These are phyloP conservation scores for Aspergillus japonicus DNA, from an alignment of 2,329 filamentous ascomycete genomes.

Conservation along the genomic window DNA sequence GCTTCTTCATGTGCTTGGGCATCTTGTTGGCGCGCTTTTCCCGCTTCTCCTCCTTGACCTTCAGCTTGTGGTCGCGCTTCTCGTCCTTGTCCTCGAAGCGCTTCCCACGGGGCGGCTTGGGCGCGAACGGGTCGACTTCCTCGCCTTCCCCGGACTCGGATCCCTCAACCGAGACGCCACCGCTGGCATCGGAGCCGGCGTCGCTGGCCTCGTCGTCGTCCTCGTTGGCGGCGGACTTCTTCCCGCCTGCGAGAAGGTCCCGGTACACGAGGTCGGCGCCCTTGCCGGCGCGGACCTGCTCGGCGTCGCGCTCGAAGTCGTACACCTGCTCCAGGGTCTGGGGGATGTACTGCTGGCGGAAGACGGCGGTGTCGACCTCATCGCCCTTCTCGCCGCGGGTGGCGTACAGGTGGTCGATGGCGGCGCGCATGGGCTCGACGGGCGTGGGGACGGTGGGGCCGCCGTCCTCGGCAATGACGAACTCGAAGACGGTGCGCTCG, in stretches of 20 bases:
- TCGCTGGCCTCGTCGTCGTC: constrained; percentile 36
- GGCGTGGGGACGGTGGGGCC: constrained; percentile 42
- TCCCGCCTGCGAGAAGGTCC: constrained; percentile 73
- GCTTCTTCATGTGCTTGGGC: constrained; percentile 92
- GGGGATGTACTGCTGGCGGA: constrained; percentile 93
- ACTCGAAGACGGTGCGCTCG: constrained; percentile 79
- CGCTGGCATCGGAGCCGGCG: constrained; percentile 34
- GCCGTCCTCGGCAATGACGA: constrained; percentile 63
- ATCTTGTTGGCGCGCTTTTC: constrained; percentile 95
- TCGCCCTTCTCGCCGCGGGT: constrained; percentile 51
- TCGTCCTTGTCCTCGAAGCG: constrained; percentile 87
- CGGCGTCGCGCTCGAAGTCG: constrained; percentile 87
- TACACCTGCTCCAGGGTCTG: constrained; percentile 95
- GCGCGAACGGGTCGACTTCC: constrained; percentile 54
- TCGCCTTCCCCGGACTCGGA: constrained; percentile 48
- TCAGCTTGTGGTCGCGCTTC: constrained; percentile 84
- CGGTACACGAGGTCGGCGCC: constrained; percentile 80
- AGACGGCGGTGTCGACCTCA: constrained; percentile 82
- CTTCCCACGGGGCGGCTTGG: constrained; percentile 72
- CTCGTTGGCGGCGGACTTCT: constrained; percentile 25
- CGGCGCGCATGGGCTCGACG: constrained; percentile 58
- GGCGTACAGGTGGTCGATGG: constrained; percentile 67
- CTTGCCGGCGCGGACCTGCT: constrained; percentile 70
- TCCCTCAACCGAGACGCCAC: constrained; percentile 31
- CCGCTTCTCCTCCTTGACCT: constrained; percentile 91